Conservation (phyloP, 2,329 filamentous ascomycete species). For the Sclerotiophoma versabilis region DNA sequence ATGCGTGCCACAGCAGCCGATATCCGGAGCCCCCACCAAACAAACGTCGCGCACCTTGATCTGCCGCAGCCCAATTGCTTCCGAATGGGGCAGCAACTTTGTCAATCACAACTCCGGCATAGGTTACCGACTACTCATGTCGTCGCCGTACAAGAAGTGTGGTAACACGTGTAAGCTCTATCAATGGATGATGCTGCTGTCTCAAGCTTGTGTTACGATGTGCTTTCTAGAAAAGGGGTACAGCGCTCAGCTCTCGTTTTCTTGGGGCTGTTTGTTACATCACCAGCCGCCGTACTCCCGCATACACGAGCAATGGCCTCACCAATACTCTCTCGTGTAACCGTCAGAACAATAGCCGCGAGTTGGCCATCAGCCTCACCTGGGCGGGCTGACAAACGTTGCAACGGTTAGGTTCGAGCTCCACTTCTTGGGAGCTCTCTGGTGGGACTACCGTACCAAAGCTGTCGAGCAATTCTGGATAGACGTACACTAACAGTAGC, state of each 20-base stretch:
- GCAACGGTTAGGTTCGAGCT: neutral
- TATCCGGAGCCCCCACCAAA: slow-evolving; percentile 3
- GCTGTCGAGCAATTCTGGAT: neutral
- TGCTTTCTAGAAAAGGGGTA: neutral
- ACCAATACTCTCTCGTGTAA: neutral
- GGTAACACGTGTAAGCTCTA: neutral
- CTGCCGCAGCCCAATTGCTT: neutral
- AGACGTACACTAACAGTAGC: neutral
- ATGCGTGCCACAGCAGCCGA: slow-evolving; percentile 12
- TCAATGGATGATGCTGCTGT: neutral
- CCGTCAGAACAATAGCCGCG: neutral
- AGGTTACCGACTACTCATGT: slow-evolving; percentile 4
- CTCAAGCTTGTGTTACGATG: slow-evolving; percentile 1
- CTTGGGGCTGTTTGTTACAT: neutral
- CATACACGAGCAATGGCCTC: slow-evolving; percentile 5
- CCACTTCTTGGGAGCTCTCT: neutral
- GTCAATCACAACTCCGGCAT: neutral
- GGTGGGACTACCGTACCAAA: neutral
- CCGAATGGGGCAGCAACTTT: slow-evolving; percentile 5
- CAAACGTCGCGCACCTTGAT: slow-evolving; percentile 1
- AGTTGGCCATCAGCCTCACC: neutral
- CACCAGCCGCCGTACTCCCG: neutral
- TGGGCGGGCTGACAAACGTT: neutral
- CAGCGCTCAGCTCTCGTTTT: neutral
- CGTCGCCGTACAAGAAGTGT: neutral